phyloP scores from a whole-genome alignment of 2,329 filamentous ascomycete genomes.

The Fusarium odoratissimum region DNA sequence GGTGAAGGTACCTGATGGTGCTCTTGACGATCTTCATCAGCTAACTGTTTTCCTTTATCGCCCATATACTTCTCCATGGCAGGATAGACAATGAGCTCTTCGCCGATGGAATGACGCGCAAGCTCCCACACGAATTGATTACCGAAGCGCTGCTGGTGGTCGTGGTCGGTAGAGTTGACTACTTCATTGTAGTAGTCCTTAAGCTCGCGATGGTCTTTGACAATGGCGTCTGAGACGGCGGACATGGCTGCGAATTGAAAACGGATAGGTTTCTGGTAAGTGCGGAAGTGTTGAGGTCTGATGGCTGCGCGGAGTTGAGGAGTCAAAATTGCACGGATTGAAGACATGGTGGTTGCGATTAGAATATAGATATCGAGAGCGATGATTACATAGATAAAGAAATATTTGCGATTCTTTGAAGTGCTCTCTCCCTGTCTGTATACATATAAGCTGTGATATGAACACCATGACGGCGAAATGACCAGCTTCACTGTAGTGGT shows the following conservation, averaged over 20 bases:
- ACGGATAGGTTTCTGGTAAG: background rate
- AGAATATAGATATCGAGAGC: background rate
- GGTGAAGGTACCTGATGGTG: constrained; percentile 53
- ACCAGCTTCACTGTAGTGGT: background rate
- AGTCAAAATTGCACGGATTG: background rate
- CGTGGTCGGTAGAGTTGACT: constrained; percentile 48
- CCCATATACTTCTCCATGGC: constrained; percentile 62
- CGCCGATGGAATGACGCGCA: constrained; percentile 59
- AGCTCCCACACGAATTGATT: constrained; percentile 63
- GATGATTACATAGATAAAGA: background rate
- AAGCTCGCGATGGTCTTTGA: constrained; percentile 48
- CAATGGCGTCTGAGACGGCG: constrained; percentile 40
- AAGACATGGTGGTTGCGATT: background rate
- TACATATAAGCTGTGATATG: background rate
- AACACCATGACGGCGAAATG: background rate
- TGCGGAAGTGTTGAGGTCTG: background rate
- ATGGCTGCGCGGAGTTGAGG: background rate
- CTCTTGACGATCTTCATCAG: constrained; percentile 60
- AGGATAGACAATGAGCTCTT: constrained; percentile 65
- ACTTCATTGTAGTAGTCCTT: constrained; percentile 57
- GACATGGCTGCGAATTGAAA: constrained; percentile 11
- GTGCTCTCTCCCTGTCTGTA: background rate
- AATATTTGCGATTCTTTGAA: too few species aligned
- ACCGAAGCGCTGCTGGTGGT: constrained; percentile 55
- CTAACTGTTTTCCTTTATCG: constrained; percentile 55